A percentile compares a stretch with the other conserved stretches of the same genome.
Conservation (phyloP, 139 green algal species). For the Chlamydomonas incerta region DNA sequence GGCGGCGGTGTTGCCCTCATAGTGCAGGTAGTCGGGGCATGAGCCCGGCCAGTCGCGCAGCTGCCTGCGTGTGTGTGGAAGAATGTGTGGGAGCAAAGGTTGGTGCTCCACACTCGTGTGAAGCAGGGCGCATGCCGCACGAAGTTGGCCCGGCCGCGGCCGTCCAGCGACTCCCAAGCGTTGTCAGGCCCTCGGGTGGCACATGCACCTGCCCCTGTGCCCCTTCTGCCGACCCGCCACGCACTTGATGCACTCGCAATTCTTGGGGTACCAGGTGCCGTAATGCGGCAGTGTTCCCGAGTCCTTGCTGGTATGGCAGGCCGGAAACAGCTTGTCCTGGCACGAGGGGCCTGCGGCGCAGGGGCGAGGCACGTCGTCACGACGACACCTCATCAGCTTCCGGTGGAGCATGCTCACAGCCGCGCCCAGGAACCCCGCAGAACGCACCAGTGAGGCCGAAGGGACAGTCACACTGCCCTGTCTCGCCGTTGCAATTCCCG, state of each 20-base stretch:
- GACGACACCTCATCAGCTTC: background rate
- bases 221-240: no score
- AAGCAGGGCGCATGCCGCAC: background rate
- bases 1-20: background rate
- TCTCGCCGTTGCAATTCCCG: slow-evolving; percentile 15
- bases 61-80: background rate
- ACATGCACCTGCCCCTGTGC: no score
- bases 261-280: slow-evolving; percentile 30
- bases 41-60: background rate
- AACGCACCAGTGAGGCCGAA: slow-evolving; percentile 1
- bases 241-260: background rate
- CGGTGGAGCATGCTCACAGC: background rate
- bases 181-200: background rate
- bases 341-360: slow-evolving; percentile 27
- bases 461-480: slow-evolving; percentile 16
- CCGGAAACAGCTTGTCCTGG: slow-evolving; percentile 21
- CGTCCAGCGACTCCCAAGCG: no score
- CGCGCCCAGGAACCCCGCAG: background rate
- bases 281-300: background rate
- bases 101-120: no score
- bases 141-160: background rate
- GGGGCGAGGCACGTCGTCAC: background rate
- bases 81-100: background rate
- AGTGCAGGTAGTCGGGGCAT: slow-evolving; percentile 16
- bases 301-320: slow-evolving; percentile 24